These are phyloP conservation scores for Diaporthe sp. DNA, from an alignment of 2,329 filamentous ascomycete species.

Conservation along the genomic window DNA sequence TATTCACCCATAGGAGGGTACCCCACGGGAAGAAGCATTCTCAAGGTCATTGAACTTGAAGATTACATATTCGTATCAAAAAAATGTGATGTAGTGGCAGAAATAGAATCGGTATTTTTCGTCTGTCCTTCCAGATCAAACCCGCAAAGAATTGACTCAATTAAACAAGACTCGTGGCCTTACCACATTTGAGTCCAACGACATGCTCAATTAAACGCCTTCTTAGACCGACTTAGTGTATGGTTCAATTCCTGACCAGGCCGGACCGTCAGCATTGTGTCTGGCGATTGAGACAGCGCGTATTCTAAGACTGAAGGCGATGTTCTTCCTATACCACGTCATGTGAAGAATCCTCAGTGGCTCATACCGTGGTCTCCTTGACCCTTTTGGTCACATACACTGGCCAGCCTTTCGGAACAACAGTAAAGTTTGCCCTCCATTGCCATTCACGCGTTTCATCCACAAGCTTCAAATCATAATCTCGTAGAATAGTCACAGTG, in stretches of 20 bases:
- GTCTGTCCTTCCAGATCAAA: not conserved
- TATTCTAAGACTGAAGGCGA: not conserved
- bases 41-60: not conserved
- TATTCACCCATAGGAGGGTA: not conserved
- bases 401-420: slow-evolving; percentile 45
- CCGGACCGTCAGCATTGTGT: not conserved
- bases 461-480: slow-evolving; percentile 43
- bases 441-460: slow-evolving; percentile 45
- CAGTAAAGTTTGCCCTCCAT: slow-evolving; percentile 46
- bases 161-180: not conserved
- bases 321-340: not conserved
- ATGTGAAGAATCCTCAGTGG: not conserved
- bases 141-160: not conserved
- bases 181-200: not conserved
- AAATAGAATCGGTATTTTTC: not conserved
- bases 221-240: not conserved
- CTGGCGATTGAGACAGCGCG: not conserved
- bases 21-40: not conserved
- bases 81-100: not conserved
- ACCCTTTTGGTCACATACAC: slow-evolving; percentile 39
- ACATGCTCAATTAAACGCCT: not conserved
- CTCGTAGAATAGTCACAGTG: slow-evolving; percentile 11
- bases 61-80: not conserved
- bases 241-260: not conserved
- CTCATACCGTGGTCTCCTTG: not conserved